phyloP scores from a whole-genome alignment of 768 basidiomycete species.

The Lactarius psammicola region DNA sequence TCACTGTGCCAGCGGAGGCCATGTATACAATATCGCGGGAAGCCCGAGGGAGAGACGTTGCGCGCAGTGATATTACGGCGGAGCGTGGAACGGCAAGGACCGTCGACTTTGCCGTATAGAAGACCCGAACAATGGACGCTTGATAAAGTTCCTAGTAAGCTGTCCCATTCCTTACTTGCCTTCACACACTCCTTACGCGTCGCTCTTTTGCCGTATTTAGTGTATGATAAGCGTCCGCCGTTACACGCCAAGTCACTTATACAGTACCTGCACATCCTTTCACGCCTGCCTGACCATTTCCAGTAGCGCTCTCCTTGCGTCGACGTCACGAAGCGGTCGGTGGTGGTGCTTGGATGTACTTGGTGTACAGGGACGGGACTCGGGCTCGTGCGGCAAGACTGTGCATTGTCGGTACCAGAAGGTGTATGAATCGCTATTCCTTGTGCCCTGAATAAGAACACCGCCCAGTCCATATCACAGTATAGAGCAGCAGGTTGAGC shows the following conservation, averaged over 20 bases:
- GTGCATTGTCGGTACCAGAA: too few relatives aligned
- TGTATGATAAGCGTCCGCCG: not conserved
- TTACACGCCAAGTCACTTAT: not conserved
- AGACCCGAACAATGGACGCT: not conserved
- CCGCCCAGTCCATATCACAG: conserved; percentile 60
- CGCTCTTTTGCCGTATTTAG: not conserved
- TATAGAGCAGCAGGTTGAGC: conserved; percentile 44
- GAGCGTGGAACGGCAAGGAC: not conserved
- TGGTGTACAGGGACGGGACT: too few relatives aligned
- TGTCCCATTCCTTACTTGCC: not conserved
- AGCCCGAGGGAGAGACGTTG: not conserved
- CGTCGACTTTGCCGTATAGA: not conserved
- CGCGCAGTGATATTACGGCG: not conserved
- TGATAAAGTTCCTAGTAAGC: too few relatives aligned
- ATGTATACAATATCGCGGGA: not conserved
- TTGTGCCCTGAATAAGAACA: conserved; percentile 88
- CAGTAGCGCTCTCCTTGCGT: too few relatives aligned
- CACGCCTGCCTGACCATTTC: not conserved
- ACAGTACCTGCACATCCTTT: not conserved
- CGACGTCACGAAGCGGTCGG: too few relatives aligned
- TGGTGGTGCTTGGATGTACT: too few relatives aligned
- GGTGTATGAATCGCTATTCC: conserved; percentile 97
- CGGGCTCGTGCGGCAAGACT: too few relatives aligned
- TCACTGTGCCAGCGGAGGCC: conserved; percentile 5
- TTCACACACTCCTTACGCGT: not conserved